Evolutionary conservation across 176 grass and related monocot species (phyloP).

Genomic region (Calamus simplicifolius): DNA sequence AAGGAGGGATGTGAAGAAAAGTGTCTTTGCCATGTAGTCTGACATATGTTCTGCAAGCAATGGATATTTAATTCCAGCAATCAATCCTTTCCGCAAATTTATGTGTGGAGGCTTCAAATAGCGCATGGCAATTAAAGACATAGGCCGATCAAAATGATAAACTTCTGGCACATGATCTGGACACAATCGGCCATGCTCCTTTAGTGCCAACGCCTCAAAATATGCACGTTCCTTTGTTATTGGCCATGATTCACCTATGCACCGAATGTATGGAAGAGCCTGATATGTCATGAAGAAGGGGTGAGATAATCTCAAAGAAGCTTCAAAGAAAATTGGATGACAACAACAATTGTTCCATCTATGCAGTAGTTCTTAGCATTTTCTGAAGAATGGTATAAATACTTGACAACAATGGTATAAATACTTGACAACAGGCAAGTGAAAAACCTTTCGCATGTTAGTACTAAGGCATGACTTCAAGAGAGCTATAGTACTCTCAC

Average conservation of each 20-base stretch:
- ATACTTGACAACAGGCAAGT: too few relatives aligned
- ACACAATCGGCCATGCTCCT: slow-evolving; percentile 56
- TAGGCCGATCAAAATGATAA: slow-evolving; percentile 77
- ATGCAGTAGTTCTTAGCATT: too few relatives aligned
- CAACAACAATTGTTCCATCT: too few relatives aligned
- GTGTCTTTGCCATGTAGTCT: slow-evolving; percentile 68
- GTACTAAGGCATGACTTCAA: too few relatives aligned
- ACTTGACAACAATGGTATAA: too few relatives aligned
- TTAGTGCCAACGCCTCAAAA: slow-evolving; percentile 66
- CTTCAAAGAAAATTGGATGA: neutral
- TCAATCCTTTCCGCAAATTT: slow-evolving; percentile 89
- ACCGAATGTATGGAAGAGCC: slow-evolving; percentile 84
- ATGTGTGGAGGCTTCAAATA: slow-evolving; percentile 83
- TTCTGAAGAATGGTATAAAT: too few relatives aligned
- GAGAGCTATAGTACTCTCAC: too few relatives aligned
- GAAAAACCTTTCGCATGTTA: too few relatives aligned
- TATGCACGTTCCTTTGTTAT: slow-evolving; percentile 87
- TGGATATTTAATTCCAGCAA: slow-evolving; percentile 80
- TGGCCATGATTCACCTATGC: slow-evolving; percentile 71
- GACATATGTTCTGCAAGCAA: slow-evolving; percentile 75
- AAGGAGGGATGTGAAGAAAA: slow-evolving; percentile 82
- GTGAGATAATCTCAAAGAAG: neutral
- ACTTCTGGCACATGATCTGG: slow-evolving; percentile 76
- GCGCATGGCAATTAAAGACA: slow-evolving; percentile 88
- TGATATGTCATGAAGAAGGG: slow-evolving; percentile 16